Base-by-base conservation (phyloP, 352 stramenopile species). In the Pythium dissimile region DNA sequence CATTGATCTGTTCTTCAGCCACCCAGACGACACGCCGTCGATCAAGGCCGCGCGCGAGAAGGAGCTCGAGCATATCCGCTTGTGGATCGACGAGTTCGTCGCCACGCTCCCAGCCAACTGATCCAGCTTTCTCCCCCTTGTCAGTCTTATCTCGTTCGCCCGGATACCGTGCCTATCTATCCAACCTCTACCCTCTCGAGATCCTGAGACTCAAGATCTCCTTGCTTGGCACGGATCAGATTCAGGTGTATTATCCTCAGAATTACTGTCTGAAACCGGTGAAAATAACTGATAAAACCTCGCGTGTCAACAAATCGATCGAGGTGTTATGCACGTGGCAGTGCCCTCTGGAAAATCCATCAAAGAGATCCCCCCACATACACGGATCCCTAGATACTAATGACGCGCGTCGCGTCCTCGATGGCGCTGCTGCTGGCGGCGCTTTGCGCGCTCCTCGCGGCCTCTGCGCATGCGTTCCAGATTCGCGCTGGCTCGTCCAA, bases 1-100 rank as follows among this genome's bases (percentile, higher is more conserved):
- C 63, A 59, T 97, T 41, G 90, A 98, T 57, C 72, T 98, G 3
- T 97, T 98, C 75, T 98, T 97, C 71, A 92, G 73, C 49, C 72
- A 95, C 50, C 66, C 74, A 21, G 67, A 89, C 23, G 95, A 98
- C 71, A 89, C 93, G 5, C 44, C 59, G 4, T 91, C 84, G 3
- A 86, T 97, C 44, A 67, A 72, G 20, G 57, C 72, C 1, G 92
- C 88, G 8, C 84, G 92, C 31, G 67, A 81, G 38, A 70, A 68
- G 13, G 86, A 97, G 54, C 44, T 97, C 37, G 72, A 84, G 35
- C 67, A 89, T 43, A 96, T 98, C 27, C 68, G 71, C 27, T 31
- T 64, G 24, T 98, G 92, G 92, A 86, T 97, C 55, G 62, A 84
- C 37, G 79, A 92, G 57, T 91, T 82, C 37, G 70, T 71, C 12